phyloP scores from a whole-genome alignment of 805 yeast genomes.

The Geotrichum ghanense region DNA sequence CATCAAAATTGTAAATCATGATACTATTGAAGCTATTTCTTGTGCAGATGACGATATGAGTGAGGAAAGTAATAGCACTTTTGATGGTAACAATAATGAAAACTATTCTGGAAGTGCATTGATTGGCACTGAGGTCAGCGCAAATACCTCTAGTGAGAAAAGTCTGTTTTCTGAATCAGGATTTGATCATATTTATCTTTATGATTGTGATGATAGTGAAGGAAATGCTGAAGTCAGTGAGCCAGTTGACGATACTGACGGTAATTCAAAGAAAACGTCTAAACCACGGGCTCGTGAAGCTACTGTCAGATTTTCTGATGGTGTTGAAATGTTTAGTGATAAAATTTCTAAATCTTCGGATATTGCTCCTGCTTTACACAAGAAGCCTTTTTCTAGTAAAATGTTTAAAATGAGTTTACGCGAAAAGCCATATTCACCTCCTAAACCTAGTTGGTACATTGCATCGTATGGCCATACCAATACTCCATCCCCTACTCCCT shows the following conservation, averaged over 20 bases:
- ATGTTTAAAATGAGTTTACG: neutral
- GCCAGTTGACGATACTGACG: neutral
- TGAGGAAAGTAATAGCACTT: no score
- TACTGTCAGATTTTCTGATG: neutral
- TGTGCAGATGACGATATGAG: no score
- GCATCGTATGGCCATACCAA: neutral
- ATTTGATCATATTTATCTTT: neutral
- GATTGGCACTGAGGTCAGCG: no score
- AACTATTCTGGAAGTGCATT: no score
- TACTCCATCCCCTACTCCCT: neutral
- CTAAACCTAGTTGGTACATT: slow-evolving; percentile 1
- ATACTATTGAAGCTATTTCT: no score
- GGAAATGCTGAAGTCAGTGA: neutral
- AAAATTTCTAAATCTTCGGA: neutral
- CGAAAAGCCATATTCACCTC: slow-evolving; percentile 2
- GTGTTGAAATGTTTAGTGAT: neutral
- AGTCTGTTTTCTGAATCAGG: neutral
- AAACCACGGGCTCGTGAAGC: no score
- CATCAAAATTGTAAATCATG: no score
- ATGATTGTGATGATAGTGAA: no score
- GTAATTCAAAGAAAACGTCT: no score
- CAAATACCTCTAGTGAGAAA: no score
- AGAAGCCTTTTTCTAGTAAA: neutral
- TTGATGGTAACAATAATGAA: no score
- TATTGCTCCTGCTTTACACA: neutral